phyloP scores from a whole-genome alignment of 2,329 filamentous ascomycete species.

The Fusarium sp. region DNA sequence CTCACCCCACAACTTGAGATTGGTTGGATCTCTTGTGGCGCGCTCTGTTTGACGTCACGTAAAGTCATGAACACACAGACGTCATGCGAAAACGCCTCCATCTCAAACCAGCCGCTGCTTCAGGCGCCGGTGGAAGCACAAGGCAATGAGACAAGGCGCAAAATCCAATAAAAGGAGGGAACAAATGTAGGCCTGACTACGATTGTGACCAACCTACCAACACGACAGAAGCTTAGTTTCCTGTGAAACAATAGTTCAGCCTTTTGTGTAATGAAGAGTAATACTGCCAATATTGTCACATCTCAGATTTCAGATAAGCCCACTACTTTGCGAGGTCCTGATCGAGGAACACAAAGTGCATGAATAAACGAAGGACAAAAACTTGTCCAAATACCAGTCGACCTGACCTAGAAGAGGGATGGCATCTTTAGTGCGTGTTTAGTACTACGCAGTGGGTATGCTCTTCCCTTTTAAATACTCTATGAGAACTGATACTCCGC shows the following conservation, averaged over 20 bases:
- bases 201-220: not conserved
- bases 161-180: constrained; percentile 1
- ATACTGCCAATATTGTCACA: not conserved
- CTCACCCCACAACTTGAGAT: constrained; percentile 41
- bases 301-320: not conserved
- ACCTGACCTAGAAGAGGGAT: not conserved
- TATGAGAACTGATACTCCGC: not conserved
- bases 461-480: not conserved
- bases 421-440: not conserved
- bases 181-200: not conserved
- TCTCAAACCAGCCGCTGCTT: constrained; percentile 37
- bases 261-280: not conserved
- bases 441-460: constrained; percentile 9
- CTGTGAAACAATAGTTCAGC: constrained; percentile 3
- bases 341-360: not conserved
- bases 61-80: constrained; percentile 30
- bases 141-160: constrained; percentile 25
- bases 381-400: not conserved
- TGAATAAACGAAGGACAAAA: not conserved
- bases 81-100: constrained; percentile 35
- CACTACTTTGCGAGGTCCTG: constrained; percentile 1
- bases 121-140: constrained; percentile 28
- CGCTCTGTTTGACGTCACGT: constrained; percentile 43
- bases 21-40: constrained; percentile 43
- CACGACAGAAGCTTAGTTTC: constrained; percentile 21